A percentile compares a stretch with the other conserved stretches of the same genome.
Evolutionary conservation across 192 early-diverging fungal genomes (phyloP).

Genomic region (Coemansia sp.): DNA sequence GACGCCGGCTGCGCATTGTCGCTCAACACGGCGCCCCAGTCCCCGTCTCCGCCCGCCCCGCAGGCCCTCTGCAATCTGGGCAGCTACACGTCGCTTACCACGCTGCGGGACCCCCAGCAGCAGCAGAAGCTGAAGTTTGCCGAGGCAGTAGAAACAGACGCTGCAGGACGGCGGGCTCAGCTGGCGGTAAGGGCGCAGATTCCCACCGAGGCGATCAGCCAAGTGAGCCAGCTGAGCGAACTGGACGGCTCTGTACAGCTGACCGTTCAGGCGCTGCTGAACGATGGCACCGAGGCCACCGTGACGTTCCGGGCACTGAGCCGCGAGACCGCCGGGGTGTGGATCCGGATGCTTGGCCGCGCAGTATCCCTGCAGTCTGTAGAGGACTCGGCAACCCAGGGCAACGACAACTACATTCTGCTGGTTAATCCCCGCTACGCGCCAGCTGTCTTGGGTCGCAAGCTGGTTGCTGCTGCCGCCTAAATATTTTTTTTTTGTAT

Average conservation of each 20-base stretch:
- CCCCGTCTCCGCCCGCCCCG: conserved; percentile 8
- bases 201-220: conserved; percentile 23
- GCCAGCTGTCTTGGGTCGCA: conserved; percentile 14
- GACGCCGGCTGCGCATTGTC: conserved; percentile 21
- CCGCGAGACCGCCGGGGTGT: conserved; percentile 30
- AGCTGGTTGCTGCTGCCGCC: not conserved
- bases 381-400: conserved; percentile 13
- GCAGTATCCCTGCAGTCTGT: conserved; percentile 22
- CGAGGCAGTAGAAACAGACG: conserved; percentile 2
- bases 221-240: conserved; percentile 32
- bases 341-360: conserved; percentile 39
- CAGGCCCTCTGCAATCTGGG: conserved; percentile 15
- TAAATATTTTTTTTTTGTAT: not conserved
- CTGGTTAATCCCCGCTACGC: conserved; percentile 36
- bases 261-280: conserved; percentile 25
- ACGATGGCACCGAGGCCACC: conserved; percentile 10
- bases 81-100: conserved; percentile 41
- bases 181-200: conserved; percentile 23
- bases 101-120: conserved; percentile 36
- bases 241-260: conserved; percentile 27
- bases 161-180: not conserved
- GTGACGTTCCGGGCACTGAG: conserved; percentile 24
- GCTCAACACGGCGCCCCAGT: conserved; percentile 18
- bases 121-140: conserved; percentile 34
- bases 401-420: conserved; percentile 26